Conservation (phyloP, 2,329 filamentous ascomycete species). For the Aspergillus terreus region DNA sequence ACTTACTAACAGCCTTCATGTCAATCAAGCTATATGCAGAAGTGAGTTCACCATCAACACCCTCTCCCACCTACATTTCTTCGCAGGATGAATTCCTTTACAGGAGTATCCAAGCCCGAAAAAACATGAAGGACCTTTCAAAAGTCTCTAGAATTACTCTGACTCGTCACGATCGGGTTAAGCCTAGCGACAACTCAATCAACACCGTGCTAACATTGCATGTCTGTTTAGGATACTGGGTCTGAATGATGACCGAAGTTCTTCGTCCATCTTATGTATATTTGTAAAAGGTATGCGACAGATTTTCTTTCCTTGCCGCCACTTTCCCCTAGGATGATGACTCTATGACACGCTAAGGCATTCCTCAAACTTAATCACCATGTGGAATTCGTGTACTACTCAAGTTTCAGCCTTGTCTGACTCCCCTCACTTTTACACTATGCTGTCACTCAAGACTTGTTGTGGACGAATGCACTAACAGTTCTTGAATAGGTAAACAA, state of each 20-base stretch:
- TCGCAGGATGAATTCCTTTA: slow-evolving; percentile 40
- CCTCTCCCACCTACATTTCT: background rate
- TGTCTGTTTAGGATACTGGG: background rate
- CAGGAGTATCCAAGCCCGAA: slow-evolving; percentile 59
- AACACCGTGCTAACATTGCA: too few relatives aligned
- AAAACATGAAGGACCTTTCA: slow-evolving; percentile 50
- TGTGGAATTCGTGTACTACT: slow-evolving; percentile 58
- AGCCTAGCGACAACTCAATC: too few relatives aligned
- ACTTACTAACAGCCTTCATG: background rate
- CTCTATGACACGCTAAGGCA: slow-evolving; percentile 62
- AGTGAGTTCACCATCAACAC: background rate
- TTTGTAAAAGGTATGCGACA: slow-evolving; percentile 43
- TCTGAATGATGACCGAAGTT: background rate
- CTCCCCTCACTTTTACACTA: slow-evolving; percentile 10
- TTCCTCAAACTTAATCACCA: slow-evolving; percentile 64
- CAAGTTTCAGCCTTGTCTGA: slow-evolving; percentile 72
- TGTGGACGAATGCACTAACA: slow-evolving; percentile 27
- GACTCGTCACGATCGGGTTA: slow-evolving; percentile 27
- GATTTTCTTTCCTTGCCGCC: slow-evolving; percentile 6
- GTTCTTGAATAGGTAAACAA: slow-evolving; percentile 30
- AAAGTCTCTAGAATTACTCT: slow-evolving; percentile 55
- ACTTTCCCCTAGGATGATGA: slow-evolving; percentile 52
- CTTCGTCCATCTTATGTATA: background rate
- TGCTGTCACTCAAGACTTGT: slow-evolving; percentile 13
- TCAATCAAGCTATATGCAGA: background rate